phyloP scores from a whole-genome alignment of 129 eudicot species.

The Logfia minima region DNA sequence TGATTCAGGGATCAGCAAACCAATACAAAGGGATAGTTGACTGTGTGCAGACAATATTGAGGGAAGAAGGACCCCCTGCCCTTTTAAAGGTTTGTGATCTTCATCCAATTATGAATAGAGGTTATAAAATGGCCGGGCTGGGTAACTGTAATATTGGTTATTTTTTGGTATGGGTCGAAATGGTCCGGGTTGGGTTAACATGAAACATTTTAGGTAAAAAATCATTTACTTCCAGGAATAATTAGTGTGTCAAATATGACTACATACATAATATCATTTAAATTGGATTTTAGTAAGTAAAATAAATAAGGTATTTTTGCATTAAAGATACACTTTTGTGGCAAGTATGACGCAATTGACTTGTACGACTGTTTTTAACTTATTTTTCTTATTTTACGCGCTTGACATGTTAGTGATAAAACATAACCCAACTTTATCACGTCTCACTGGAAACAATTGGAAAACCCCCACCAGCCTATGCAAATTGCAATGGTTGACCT shows the following conservation, averaged over 20 bases:
- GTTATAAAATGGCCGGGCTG: background rate
- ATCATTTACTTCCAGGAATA: too few species aligned
- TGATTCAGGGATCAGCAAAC: conserved; percentile 88
- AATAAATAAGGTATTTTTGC: too few species aligned
- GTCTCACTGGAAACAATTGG: too few species aligned
- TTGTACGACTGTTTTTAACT: too few species aligned
- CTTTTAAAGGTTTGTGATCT: conserved; percentile 61
- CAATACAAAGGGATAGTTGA: conserved; percentile 83
- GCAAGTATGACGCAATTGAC: too few species aligned
- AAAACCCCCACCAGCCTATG: background rate
- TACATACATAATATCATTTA: too few species aligned
- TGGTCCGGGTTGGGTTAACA: background rate
- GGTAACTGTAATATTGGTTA: background rate
- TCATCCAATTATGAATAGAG: background rate
- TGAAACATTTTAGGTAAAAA: background rate
- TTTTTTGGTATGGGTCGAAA: background rate
- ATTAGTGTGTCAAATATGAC: background rate
- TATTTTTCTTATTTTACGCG: too few species aligned
- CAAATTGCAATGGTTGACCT: background rate
- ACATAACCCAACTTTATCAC: too few species aligned
- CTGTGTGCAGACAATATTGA: conserved; percentile 68
- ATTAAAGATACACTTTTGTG: too few species aligned
- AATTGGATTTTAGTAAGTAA: too few species aligned
- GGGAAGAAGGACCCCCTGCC: conserved; percentile 89
- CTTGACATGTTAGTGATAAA: too few species aligned